These are phyloP conservation scores for Fraxinus pennsylvanica DNA, from an alignment of 257 asterid species.

Conservation along the genomic window DNA sequence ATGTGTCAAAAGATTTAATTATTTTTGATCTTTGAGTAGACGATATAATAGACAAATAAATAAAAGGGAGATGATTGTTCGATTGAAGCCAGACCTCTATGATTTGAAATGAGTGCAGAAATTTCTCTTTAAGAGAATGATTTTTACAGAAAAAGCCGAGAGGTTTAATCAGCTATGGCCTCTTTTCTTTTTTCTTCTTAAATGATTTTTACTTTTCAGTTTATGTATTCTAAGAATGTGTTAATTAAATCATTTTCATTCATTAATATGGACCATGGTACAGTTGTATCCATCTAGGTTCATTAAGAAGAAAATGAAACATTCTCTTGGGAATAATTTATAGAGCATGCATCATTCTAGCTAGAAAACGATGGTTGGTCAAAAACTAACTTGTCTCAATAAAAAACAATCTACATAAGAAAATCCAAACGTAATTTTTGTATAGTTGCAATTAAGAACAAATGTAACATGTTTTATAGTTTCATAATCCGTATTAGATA, in stretches of 20 bases:
- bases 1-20: too few species aligned
- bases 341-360: constrained; percentile 25
- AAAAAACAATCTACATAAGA: too few species aligned
- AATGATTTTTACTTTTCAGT: constrained; percentile 4
- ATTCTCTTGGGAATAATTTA: constrained; percentile 38
- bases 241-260: constrained; percentile 28
- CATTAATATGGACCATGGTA: constrained; percentile 39
- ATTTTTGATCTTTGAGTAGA: too few species aligned
- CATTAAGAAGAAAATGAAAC: constrained; percentile 56
- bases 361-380: neutral
- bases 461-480: constrained; percentile 14
- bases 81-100: too few species aligned
- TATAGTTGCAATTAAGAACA: constrained; percentile 4
- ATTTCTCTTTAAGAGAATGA: too few species aligned
- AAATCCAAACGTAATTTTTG: neutral
- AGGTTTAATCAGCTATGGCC: too few species aligned
- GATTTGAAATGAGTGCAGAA: too few species aligned
- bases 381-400: neutral
- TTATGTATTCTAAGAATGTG: constrained; percentile 21
- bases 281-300: constrained; percentile 57
- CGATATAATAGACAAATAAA: too few species aligned
- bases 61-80: too few species aligned
- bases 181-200: too few species aligned
- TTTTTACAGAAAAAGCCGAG: too few species aligned
- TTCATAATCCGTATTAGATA: neutral